phyloP scores from a whole-genome alignment of 345 rosid genomes.

The Melaleuca alternifolia region DNA sequence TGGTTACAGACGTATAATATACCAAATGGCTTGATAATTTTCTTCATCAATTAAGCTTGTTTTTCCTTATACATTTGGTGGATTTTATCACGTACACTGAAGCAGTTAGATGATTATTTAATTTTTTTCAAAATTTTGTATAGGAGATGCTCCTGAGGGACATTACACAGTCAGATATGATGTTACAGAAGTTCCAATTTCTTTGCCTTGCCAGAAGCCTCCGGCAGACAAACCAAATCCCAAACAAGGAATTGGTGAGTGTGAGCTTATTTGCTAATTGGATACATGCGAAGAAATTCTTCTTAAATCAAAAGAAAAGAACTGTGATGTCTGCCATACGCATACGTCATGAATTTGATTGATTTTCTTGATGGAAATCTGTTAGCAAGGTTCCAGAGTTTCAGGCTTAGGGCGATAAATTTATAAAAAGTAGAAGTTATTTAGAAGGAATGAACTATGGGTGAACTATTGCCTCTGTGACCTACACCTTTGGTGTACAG shows the following conservation, averaged over 20 bases:
- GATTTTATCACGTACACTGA: not conserved
- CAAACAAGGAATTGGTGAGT: conserved; percentile 85
- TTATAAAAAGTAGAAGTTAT: not conserved
- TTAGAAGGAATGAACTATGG: not conserved
- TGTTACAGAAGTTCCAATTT: conserved; percentile 65
- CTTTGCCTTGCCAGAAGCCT: conserved; percentile 81
- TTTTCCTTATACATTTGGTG: not conserved
- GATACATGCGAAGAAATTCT: not conserved
- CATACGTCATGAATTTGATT: not conserved
- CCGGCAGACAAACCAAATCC: conserved; percentile 87
- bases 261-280: not conserved
- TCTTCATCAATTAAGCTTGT: not conserved
- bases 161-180: conserved; percentile 71
- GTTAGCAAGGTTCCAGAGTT: not conserved
- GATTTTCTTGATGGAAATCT: not conserved
- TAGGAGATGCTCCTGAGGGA: conserved; percentile 57
- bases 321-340: not conserved
- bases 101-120: not conserved
- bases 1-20: not conserved
- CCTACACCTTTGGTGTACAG: not conserved
- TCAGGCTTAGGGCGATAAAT: not conserved
- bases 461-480: not conserved
- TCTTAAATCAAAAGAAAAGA: not conserved
- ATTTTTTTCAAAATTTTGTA: not conserved
- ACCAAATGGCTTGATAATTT: not conserved